Conservation (phyloP, 768 basidiomycete species). For the Suillus clintonianus region DNA sequence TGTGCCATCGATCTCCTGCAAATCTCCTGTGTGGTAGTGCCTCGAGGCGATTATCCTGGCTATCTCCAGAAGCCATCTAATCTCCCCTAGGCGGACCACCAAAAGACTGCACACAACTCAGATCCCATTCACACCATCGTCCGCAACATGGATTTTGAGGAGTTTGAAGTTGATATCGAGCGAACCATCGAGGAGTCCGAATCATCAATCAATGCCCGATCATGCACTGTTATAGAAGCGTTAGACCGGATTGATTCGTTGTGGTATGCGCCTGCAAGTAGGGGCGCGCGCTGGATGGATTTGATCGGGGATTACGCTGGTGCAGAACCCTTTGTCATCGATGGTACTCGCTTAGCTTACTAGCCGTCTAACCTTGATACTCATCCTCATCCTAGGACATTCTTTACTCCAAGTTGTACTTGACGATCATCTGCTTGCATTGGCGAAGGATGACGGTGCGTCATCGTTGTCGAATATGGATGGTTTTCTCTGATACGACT, state of each 20-base stretch:
- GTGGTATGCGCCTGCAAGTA: conserved; percentile 41
- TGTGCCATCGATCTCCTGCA: not conserved
- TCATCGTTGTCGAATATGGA: not conserved
- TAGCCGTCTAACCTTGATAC: not conserved
- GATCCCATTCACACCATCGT: not conserved
- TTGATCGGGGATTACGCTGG: conserved; percentile 73
- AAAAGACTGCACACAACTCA: not conserved
- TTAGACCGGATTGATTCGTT: conserved; percentile 33
- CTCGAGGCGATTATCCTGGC: conserved; percentile 1
- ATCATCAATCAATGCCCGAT: not conserved
- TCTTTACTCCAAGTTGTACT: conserved; percentile 60
- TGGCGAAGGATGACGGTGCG: conserved; percentile 51
- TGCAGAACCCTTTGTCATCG: conserved; percentile 62
- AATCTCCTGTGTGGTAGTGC: not conserved
- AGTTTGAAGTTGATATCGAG: conserved; percentile 31
- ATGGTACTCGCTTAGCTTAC: conserved; percentile 41
- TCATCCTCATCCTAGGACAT: conserved; percentile 48
- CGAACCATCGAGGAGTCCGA: not conserved
- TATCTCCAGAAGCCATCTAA: conserved; percentile 1
- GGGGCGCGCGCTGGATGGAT: conserved; percentile 62
- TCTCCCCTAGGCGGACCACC: not conserved
- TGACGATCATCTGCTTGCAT: conserved; percentile 59
- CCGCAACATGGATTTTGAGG: conserved; percentile 40
- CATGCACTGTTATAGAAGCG: conserved; percentile 21
- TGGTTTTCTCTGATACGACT: not conserved